Conservation (phyloP, 2,329 filamentous ascomycete genomes). For the Fusarium ambrosium region DNA sequence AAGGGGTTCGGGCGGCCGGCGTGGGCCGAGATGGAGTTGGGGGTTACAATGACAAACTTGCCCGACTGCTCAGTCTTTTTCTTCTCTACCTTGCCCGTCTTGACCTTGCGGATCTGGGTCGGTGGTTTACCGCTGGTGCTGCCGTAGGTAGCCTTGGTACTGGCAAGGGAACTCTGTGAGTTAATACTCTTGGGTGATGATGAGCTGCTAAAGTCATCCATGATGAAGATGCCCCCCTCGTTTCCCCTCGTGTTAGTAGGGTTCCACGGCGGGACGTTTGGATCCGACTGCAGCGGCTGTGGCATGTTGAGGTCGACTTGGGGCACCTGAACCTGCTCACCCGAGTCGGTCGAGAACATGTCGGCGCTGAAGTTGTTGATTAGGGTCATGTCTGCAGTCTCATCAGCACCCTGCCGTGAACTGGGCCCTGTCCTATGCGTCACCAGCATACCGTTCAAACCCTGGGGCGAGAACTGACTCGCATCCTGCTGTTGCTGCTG, state of each 20-base stretch:
- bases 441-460: slow-evolving; percentile 43
- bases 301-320: slow-evolving; percentile 54
- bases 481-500: slow-evolving; percentile 50
- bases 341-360: slow-evolving; percentile 43
- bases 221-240: slow-evolving; percentile 53
- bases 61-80: slow-evolving; percentile 57
- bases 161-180: slow-evolving; percentile 50
- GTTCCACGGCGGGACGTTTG: slow-evolving; percentile 60
- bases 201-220: slow-evolving; percentile 56
- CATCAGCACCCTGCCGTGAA: slow-evolving; percentile 37
- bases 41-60: slow-evolving; percentile 69
- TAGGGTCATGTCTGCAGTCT: slow-evolving; percentile 48
- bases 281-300: slow-evolving; percentile 52
- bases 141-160: slow-evolving; percentile 40
- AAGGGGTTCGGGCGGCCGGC: slow-evolving; percentile 65
- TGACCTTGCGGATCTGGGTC: slow-evolving; percentile 58
- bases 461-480: slow-evolving; percentile 41
- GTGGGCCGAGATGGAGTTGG: slow-evolving; percentile 65
- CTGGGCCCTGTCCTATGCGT: slow-evolving; percentile 15
- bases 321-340: slow-evolving; percentile 47
- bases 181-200: slow-evolving; percentile 50
- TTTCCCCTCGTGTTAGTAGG: slow-evolving; percentile 51
- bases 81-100: slow-evolving; percentile 61
- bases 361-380: slow-evolving; percentile 52
- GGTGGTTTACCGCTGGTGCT: slow-evolving; percentile 47